Evolutionary conservation across 805 yeast species (phyloP), one percentile per base, ranked within the genome.

Genomic region (Candida nanaspora): DNA sequence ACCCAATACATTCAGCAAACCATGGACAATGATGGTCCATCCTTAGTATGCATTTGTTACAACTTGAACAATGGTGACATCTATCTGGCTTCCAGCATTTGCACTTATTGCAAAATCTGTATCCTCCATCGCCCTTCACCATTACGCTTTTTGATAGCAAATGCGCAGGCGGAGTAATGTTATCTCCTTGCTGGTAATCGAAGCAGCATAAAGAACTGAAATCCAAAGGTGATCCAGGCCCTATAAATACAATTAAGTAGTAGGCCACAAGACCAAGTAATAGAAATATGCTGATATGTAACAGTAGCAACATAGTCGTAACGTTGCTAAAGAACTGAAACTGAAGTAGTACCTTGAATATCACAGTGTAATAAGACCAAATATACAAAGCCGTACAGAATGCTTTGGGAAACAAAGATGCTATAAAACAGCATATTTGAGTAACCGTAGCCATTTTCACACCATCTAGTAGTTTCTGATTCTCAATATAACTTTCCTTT

Each of bases 1-100:
- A 82, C 0, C 98, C 98, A 43, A 91, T 75, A 59, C 97, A 89
- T 5, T 78, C 69, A 2, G 95, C 81, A 59, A 88, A 87, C 98
- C 98, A 91, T 0, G 97, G 97, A 47, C 82, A 76, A 53, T 76
- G 79, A 48, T 76, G 82, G 56, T 76, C 81, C 81, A 76, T 76
- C 34, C 65, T 51, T 32, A 76, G 52, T 2, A 73, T 56, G 54
- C 82, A 76, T 41, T 47, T 56, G 2, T 62, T 60, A 41, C 78
- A 72, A 14, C 69, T 47, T 1, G 78, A 69, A 51, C 82, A 76
- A 53, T 76, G 82, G 50, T 76, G 82, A 40, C 75, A 63, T 43
- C 82, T 54, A 52, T 76, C 82, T 0, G 82, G 82, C 51, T 75
- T 76, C 81, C 80, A 76, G 10, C 65, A 72, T 31, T 62, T 52